These are phyloP conservation scores for Schizophyllum commune DNA, from an alignment of 1,284 basidiomycete genomes.

Conservation along the genomic window DNA sequence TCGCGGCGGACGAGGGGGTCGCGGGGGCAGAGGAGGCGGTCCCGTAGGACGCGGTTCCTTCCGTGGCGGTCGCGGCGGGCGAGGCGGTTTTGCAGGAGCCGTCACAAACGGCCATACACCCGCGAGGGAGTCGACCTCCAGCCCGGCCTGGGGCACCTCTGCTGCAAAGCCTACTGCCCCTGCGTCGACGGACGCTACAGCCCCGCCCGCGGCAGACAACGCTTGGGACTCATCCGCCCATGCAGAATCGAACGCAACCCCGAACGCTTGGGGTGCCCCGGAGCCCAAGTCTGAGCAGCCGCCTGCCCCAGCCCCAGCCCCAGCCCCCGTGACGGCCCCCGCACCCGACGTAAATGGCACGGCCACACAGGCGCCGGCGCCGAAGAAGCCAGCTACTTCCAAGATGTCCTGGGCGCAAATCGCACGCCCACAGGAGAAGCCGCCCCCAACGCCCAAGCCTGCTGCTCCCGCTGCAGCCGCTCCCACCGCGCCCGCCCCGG, in stretches of 20 bases:
- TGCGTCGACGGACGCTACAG: constrained; percentile 16
- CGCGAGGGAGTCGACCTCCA: constrained; percentile 24
- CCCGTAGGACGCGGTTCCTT: constrained; percentile 57
- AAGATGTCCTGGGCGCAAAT: constrained; percentile 79
- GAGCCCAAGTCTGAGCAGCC: constrained; percentile 14
- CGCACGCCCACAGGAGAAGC: constrained; percentile 57
- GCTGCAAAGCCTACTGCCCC: constrained; percentile 20
- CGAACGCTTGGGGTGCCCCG: constrained; percentile 28
- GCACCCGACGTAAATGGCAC: constrained; percentile 33
- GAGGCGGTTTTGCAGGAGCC: constrained; percentile 48
- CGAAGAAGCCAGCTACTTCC: constrained; percentile 59
- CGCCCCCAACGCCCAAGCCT: constrained; percentile 23
- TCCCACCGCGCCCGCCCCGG: constrained; percentile 17
- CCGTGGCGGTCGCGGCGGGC: constrained; percentile 42
- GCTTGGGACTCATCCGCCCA: constrained; percentile 7
- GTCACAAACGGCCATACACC: constrained; percentile 26
- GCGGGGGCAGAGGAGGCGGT: constrained; percentile 42
- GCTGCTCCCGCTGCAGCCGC: constrained; percentile 24
- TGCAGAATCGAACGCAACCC: background rate
- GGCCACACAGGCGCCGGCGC: constrained; percentile 20
- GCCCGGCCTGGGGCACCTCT: constrained; percentile 48
- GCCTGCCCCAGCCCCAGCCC: constrained; percentile 9
- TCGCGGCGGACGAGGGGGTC: constrained; percentile 34
- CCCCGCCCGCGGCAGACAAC: constrained; percentile 16
- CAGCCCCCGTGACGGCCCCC: constrained; percentile 9